These are phyloP conservation scores for Sedum album DNA, from an alignment of 164 flowering plant species.

Conservation along the genomic window DNA sequence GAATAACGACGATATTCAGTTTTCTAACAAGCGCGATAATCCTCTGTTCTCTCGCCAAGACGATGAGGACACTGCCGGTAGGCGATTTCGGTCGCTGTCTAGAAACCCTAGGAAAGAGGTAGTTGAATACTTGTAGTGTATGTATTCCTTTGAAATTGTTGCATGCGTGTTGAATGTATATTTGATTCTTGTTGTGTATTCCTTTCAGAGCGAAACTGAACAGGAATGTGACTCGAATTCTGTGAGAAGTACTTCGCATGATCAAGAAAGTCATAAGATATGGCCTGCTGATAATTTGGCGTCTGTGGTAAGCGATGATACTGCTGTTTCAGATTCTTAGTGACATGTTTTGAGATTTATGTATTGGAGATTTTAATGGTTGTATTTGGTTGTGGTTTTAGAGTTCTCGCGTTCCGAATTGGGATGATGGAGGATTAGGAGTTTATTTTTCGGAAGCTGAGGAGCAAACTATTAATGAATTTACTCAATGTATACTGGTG, in stretches of 20 bases:
- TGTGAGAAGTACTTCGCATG: conserved; percentile 15
- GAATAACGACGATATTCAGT: conserved; percentile 23
- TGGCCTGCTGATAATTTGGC: conserved; percentile 21
- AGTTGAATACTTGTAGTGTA: too few relatives aligned
- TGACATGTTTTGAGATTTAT: background rate
- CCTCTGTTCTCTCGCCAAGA: conserved; percentile 47
- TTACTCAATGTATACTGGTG: conserved; percentile 53
- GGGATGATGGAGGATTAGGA: conserved; percentile 44
- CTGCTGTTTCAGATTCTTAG: background rate
- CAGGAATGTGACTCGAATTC: conserved; percentile 16
- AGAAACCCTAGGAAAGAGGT: conserved; percentile 16
- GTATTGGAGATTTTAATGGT: conserved; percentile 1
- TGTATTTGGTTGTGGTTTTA: conserved; percentile 7
- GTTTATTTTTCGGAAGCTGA: conserved; percentile 56
- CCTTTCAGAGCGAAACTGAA: conserved; percentile 39
- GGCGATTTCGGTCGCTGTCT: conserved; percentile 51
- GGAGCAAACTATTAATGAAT: conserved; percentile 53
- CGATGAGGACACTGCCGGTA: conserved; percentile 10
- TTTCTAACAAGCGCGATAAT: conserved; percentile 51
- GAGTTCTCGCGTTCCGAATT: conserved; percentile 17
- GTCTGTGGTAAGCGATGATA: conserved; percentile 19
- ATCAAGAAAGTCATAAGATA: conserved; percentile 19
- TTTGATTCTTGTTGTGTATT: conserved; percentile 1
- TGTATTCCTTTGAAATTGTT: too few relatives aligned
- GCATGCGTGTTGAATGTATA: background rate